Evolutionary conservation across 2,329 filamentous ascomycete species (phyloP).

Genomic region (Fusarium domesticum): DNA sequence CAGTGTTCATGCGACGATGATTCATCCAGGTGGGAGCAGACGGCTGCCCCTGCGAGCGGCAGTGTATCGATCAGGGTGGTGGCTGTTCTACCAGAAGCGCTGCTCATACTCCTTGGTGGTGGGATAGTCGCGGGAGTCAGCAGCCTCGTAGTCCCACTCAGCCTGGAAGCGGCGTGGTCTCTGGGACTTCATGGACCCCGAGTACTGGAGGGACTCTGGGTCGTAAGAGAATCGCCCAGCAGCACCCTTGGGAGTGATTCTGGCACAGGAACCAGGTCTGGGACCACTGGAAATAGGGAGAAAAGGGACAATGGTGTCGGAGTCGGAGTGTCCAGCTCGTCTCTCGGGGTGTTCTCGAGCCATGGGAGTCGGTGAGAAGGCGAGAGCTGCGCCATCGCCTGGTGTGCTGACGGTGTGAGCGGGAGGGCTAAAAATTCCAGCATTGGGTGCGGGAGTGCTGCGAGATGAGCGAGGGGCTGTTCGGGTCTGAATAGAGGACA

Average conservation of each 20-base stretch:
- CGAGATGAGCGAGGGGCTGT: slow-evolving; percentile 21
- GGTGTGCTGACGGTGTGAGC: background rate
- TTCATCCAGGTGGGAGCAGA: slow-evolving; percentile 27
- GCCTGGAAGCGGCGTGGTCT: slow-evolving; percentile 21
- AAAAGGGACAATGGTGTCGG: slow-evolving; percentile 21
- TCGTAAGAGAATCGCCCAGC: slow-evolving; percentile 20
- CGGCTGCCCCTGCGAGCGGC: slow-evolving; percentile 18
- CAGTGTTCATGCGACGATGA: slow-evolving; percentile 13
- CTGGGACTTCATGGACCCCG: slow-evolving; percentile 20
- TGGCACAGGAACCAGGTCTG: slow-evolving; percentile 18
- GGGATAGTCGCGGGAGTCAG: slow-evolving; percentile 17
- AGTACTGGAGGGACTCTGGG: slow-evolving; percentile 21
- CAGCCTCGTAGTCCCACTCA: slow-evolving; percentile 25
- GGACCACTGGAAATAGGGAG: slow-evolving; percentile 18
- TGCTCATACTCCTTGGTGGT: slow-evolving; percentile 22
- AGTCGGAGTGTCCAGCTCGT: slow-evolving; percentile 15
- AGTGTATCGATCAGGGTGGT: slow-evolving; percentile 22
- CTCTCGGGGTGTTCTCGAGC: slow-evolving; percentile 6
- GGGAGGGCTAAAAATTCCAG: slow-evolving; percentile 19
- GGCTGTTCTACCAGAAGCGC: slow-evolving; percentile 25
- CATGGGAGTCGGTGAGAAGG: slow-evolving; percentile 14
- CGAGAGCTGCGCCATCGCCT: slow-evolving; percentile 13
- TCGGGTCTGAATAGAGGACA: slow-evolving; percentile 21
- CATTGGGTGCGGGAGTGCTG: slow-evolving; percentile 23
- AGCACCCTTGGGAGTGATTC: slow-evolving; percentile 11